These are phyloP conservation scores for Crucihimalaya himalaica DNA, from an alignment of 345 rosid genomes.

Conservation along the genomic window DNA sequence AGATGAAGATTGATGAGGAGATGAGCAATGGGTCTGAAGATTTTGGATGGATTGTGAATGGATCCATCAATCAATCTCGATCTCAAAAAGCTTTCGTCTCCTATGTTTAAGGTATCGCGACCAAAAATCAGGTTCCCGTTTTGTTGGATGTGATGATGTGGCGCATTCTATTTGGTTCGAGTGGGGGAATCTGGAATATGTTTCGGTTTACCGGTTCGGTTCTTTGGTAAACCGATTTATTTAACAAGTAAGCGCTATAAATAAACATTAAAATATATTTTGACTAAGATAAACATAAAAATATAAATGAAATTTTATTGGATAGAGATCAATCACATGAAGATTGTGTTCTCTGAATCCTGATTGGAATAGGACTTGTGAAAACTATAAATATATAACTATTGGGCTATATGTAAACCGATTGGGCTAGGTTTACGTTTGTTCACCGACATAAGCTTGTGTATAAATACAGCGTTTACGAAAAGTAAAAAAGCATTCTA, in stretches of 20 bases:
- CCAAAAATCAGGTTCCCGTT: conserved; percentile 35
- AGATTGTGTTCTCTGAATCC: too few relatives aligned
- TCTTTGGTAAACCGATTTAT: not conserved
- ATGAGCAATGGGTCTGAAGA: conserved; percentile 4
- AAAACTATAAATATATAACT: too few relatives aligned
- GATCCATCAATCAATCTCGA: conserved; percentile 32
- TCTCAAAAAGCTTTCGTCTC: conserved; percentile 10
- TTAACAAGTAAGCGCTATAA: not conserved
- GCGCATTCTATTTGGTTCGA: not conserved
- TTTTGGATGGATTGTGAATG: not conserved
- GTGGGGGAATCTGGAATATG: not conserved
- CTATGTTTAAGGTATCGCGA: conserved; percentile 34
- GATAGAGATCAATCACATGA: too few relatives aligned
- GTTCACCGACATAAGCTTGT: too few relatives aligned
- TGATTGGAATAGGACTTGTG: too few relatives aligned
- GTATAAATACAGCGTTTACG: too few relatives aligned
- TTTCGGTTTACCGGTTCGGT: conserved; percentile 15
- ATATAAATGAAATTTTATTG: too few relatives aligned
- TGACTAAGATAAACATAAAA: too few relatives aligned
- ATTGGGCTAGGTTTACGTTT: too few relatives aligned
- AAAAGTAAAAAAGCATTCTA: too few relatives aligned
- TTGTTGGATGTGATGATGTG: conserved; percentile 17
- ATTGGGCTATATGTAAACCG: too few relatives aligned
- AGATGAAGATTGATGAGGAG: not conserved
- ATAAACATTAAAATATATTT: too few relatives aligned